Evolutionary conservation across 495 filamentous ascomycete genomes (phyloP).

Genomic region (Penicillium canescens): DNA sequence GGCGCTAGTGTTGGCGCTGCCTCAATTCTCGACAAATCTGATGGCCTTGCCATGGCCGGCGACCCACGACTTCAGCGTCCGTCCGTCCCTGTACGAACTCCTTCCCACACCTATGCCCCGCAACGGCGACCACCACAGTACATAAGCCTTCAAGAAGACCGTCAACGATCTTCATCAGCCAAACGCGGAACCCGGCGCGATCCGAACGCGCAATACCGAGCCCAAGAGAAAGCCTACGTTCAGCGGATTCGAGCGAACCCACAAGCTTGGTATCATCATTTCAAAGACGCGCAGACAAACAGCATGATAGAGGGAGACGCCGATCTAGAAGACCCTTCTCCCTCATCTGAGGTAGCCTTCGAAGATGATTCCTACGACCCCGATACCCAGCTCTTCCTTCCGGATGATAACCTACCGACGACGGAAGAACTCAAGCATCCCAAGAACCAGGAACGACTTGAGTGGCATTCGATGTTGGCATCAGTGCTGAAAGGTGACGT

Average conservation of each 20-base stretch:
- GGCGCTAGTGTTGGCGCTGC: conserved; percentile 41
- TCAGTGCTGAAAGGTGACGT: conserved; percentile 96
- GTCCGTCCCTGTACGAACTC: conserved; percentile 60
- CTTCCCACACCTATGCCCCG: conserved; percentile 74
- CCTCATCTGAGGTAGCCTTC: conserved; percentile 78
- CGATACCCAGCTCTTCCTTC: conserved; percentile 87
- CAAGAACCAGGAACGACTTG: conserved; percentile 84
- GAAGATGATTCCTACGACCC: conserved; percentile 86
- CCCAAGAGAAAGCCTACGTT: conserved; percentile 80
- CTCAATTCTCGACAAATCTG: conserved; percentile 34
- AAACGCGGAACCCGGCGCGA: conserved; percentile 57
- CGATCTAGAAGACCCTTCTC: conserved; percentile 87
- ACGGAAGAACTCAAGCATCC: conserved; percentile 86
- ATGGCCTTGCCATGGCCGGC: conserved; percentile 25
- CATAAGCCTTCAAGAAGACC: conserved; percentile 49
- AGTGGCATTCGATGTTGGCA: conserved; percentile 98
- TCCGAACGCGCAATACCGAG: conserved; percentile 78
- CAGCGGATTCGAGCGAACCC: conserved; percentile 73
- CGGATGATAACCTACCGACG: conserved; percentile 81
- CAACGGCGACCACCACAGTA: conserved; percentile 69
- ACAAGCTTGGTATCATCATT: conserved; percentile 67
- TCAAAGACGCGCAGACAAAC: conserved; percentile 65
- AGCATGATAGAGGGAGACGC: conserved; percentile 70
- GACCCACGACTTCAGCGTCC: conserved; percentile 55
- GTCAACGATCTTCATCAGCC: conserved; percentile 54